phyloP scores from a whole-genome alignment of 176 grass and related monocot species.

The Oryza longistaminata region DNA sequence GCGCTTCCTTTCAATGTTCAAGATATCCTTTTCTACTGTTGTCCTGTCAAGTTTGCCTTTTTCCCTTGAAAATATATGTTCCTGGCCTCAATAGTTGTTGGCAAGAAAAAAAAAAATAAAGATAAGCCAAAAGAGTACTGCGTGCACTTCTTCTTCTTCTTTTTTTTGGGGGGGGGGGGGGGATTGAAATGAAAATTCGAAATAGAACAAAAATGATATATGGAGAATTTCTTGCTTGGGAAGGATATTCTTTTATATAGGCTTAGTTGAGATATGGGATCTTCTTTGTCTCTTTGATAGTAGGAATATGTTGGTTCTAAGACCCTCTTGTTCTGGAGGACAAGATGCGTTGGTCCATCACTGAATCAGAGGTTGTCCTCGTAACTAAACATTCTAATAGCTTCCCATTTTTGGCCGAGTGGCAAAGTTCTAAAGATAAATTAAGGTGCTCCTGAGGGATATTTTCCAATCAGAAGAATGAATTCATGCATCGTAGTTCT shows the following conservation, averaged over 20 bases:
- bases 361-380: background rate
- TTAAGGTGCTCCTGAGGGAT: background rate
- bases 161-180: background rate
- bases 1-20: conserved; percentile 70
- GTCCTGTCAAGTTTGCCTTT: background rate
- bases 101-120: background rate
- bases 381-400: background rate
- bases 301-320: background rate
- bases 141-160: no score
- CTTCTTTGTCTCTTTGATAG: background rate
- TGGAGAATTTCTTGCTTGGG: background rate
- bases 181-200: background rate
- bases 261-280: background rate
- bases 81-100: background rate
- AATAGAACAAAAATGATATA: background rate
- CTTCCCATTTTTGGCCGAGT: background rate
- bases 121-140: background rate
- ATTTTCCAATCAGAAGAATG: background rate
- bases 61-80: background rate
- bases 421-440: conserved; percentile 3
- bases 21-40: conserved; percentile 74
- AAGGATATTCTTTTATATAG: background rate
- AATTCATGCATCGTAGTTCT: background rate
- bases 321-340: background rate
- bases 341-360: background rate